Percentiles rank a stretch among this genome's conserved stretches.
These are phyloP conservation scores for Nymphaea thermarum DNA, from an alignment of 164 flowering plant species.

Conservation along the genomic window DNA sequence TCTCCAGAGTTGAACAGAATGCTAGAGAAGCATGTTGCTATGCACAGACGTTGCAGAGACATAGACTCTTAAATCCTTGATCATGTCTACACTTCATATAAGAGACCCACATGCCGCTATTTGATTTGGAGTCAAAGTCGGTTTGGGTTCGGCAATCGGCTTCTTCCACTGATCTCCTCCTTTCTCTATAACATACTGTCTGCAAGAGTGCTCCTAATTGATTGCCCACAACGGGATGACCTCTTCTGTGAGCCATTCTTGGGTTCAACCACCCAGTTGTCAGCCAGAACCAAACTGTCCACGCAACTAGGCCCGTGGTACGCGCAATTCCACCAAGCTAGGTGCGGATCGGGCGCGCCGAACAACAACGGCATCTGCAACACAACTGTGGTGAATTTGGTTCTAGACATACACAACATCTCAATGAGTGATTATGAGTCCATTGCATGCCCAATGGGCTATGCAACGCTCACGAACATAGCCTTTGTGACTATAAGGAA, in stretches of 20 bases:
- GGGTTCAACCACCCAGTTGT: neutral
- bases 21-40: neutral
- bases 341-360: neutral
- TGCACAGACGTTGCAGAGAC: neutral
- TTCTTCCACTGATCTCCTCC: neutral
- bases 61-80: neutral
- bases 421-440: neutral
- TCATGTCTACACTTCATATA: neutral
- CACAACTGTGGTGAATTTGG: neutral
- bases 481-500: constrained; percentile 1
- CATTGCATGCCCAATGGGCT: constrained; percentile 1
- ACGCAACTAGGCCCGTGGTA: neutral
- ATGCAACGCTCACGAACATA: neutral
- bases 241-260: neutral
- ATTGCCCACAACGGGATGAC: neutral
- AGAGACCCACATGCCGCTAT: neutral
- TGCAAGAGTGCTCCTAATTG: neutral
- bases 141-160: constrained; percentile 1
- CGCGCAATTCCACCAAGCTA: neutral
- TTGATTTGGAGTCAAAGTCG: neutral
- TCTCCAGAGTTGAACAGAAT: neutral
- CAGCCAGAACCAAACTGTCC: neutral
- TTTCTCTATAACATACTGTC: neutral
- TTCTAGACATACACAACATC: neutral
- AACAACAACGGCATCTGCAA: neutral